Evolutionary conservation across 768 basidiomycete species (phyloP), one percentile per base, ranked within the genome.

Genomic region (Hericium rajendrae): DNA sequence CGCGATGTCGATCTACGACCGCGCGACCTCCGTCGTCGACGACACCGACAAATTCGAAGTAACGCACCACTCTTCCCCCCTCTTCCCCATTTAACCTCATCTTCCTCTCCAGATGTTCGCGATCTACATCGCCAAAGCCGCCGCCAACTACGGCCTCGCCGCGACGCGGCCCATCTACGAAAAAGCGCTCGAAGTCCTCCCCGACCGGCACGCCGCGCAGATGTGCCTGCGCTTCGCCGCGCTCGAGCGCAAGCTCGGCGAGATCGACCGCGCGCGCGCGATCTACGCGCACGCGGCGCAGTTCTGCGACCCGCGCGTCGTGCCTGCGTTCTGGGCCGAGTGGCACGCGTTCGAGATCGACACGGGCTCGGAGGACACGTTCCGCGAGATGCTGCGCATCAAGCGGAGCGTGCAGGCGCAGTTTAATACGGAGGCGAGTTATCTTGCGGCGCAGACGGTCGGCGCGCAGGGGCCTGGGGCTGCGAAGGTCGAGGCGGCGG

Each of bases 291-390:
- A 98, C 67, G 95, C 97, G 0, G 93, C 91, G 18, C 97, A 99
- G 67, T 98, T 99, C 80, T 99, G 95, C 70, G 95, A 98, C 68
- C 95, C 95, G 12, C 82, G 95, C 16, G 82, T 88, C 60, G 84
- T 89, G 68, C 86, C 93, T 38, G 84, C 85, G 59, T 98, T 98
- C 78, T 98, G 97, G 97, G 72, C 78, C 32, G 92, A 97, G 68
- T 98, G 97, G 97, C 94, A 98, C 70, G 78, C 77, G 53, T 99
- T 98, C 74, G 97, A 99, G 73, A 92, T 98, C 66, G 97, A 98
- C 70, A 97, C 94, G 2, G 97, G 97, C 1, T 95, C 92, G 2
- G 97, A 99, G 70, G 97, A 99, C 69, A 99, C 97, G 0, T 99
- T 99, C 85, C 78, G 86, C 61, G 90, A 91, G 73, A 92, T 91